Base-by-base conservation (phyloP, 768 basidiomycete genomes). In the Lyophyllum shimeji region DNA sequence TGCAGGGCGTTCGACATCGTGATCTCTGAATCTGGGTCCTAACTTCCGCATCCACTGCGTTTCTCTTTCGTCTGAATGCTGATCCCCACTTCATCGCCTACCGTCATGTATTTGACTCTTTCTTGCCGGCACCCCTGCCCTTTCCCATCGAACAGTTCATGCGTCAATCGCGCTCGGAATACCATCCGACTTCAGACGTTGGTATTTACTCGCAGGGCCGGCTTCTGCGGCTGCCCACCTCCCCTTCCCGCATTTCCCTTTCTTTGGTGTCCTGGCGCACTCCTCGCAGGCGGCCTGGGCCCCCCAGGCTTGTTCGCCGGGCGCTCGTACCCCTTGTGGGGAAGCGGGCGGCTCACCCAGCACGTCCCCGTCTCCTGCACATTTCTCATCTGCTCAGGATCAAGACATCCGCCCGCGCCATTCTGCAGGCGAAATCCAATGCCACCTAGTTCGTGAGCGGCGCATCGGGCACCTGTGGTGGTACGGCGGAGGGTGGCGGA, bases 381-480 rank as follows among this genome's bases (percentile, higher is more conserved):
- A 8, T 17, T 20, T 13, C 6, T 27, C 21, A 31, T 17, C 24
- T 52, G 34, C 5, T n/a, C 27, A n/a, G 6, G 12, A n/a, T 15
- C 23, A 13, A 52, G 29, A 29, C 51, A 52, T 20, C 51, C 51
- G 9, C 51, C 51, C 20, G n/a, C 25, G 18, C 27, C 29, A 12
- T 15, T 47, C 7, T 52, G 40, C n/a, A 40, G 17, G n/a, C 27
- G 12, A 34, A 52, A 52, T n/a, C 51, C 46, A 33, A 52, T 44
- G n/a, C 51, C 51, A 9, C 51, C 51, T n/a, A 23, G 2, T 31
- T 31, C 3, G 23, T 29, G 29, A 9, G 29, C 29, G 9, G 51
- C 51, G 27, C 51, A 52, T 25, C 7, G 6, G 11, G 18, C 25
- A 7, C 51, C 51, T 27, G 23, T n/a, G 12, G 23, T 31, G 15